Base-by-base conservation (phyloP, 1,284 basidiomycete genomes). In the Phenoliferia sp. region DNA sequence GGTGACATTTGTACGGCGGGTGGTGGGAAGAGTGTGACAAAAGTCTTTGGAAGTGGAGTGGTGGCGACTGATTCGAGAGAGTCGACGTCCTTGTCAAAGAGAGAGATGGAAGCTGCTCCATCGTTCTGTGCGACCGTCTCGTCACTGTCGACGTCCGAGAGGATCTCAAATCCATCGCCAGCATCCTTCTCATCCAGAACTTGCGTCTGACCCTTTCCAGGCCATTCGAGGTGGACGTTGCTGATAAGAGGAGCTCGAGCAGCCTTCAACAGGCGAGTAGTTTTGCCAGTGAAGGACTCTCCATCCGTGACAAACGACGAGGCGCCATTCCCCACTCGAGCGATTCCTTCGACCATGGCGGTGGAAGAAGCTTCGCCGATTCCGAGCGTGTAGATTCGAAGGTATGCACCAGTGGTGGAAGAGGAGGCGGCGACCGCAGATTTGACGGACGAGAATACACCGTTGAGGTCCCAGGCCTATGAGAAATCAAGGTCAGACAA, bases 301-400 rank as follows among this genome's bases (percentile, higher is more conserved):
- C 65, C 64, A 10, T 71, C 69, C 17, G 33, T 28, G 57, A 67
- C 67, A n/a, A 64, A 71, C 29, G 61, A 59, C 5, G 59, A n/a
- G 12, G 59, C 50, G 28, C 69, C 69, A 10, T 57, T 34, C 0
- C 69, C 69, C 32, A 54, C 44, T n/a, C 69, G 62, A 9, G 69
- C 69, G 36, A 71, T 64, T 15, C 65, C 62, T 15, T 69, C 64
- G 39, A 54, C 57, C 67, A 71, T 69, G 7, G 67, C 69, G 1
- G 69, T 71, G n/a, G 62, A 63, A 0, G 61, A 56, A 2, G 59
- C 54, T 26, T 71, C 50, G 10, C 74, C 75, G 35, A 77, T 69
- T 32, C 76, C 76, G n/a, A 77, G 69, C 3, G 65, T 55, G 61
- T 75, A 77, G 31, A 75, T 63, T 5, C 76, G 74, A 10, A 77